A percentile compares a stretch with the other conserved stretches of the same genome.
Evolutionary conservation across 805 yeast genomes (phyloP).

Genomic region (Metschnikowia baotianmanensis): DNA sequence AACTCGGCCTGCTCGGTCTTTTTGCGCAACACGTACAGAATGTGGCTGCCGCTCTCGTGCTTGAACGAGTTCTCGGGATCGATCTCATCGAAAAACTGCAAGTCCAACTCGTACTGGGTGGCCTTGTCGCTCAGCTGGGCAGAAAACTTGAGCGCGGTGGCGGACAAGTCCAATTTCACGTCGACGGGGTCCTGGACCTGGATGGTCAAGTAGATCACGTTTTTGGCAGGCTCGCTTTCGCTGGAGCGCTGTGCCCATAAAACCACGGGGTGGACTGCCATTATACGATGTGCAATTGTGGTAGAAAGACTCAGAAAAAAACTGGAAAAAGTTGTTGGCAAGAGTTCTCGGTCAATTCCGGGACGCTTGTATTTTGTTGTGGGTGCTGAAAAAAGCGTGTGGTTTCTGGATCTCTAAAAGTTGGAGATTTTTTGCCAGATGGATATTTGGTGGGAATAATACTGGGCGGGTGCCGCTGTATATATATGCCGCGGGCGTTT

Average conservation of each 20-base stretch:
- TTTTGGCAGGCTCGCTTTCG: slow-evolving; percentile 67
- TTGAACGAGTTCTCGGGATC: slow-evolving; percentile 63
- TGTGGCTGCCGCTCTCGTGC: slow-evolving; percentile 54
- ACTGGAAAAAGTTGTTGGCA: no score
- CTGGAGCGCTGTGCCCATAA: slow-evolving; percentile 97
- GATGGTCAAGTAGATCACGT: slow-evolving; percentile 72
- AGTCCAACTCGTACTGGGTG: slow-evolving; percentile 57
- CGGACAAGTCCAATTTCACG: slow-evolving; percentile 60
- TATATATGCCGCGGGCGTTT: slow-evolving; percentile 3
- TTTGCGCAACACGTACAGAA: slow-evolving; percentile 68
- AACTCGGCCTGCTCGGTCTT: slow-evolving; percentile 64
- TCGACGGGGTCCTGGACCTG: slow-evolving; percentile 66
- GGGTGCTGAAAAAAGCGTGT: no score
- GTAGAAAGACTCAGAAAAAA: no score
- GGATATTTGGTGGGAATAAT: neutral
- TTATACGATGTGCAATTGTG: slow-evolving; percentile 1
- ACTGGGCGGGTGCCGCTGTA: slow-evolving; percentile 2
- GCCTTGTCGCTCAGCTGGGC: slow-evolving; percentile 45
- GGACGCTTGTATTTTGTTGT: no score
- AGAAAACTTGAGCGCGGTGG: slow-evolving; percentile 49
- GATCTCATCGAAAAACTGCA: slow-evolving; percentile 77
- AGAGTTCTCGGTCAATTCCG: no score
- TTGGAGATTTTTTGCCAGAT: no score
- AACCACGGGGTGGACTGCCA: slow-evolving; percentile 46
- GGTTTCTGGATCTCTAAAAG: no score